Base-by-base conservation (phyloP, 805 yeast genomes). In the Schwanniomyces sp. region DNA sequence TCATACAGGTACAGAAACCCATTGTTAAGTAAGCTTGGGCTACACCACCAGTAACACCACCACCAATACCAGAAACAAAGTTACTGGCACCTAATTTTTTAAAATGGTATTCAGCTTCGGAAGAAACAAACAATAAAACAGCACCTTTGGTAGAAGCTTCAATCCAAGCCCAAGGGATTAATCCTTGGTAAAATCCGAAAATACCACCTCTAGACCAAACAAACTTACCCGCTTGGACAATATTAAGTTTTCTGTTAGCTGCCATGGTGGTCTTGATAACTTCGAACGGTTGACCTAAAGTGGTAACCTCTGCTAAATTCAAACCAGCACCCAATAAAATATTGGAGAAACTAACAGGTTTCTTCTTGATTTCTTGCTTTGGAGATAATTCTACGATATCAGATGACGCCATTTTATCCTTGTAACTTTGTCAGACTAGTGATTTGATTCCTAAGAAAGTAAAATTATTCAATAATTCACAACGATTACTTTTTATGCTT, bases 121-220 rank as follows among this genome's bases (percentile, higher is more conserved):
- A 84, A 40, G 96, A 86, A 29, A 91, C 97, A 60, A 94, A 94
- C 56, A 94, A 76, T 47, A 94, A 76, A 7, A 91, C 96, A 5
- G 98, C 97, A 66, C 99, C 99, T 69, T 94, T 94, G 32, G 99
- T 94, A n/a, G 96, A 88, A 8, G 97, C 99, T 70, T 92, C 99
- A 57, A 94, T 88, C 97, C 98, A 91, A 6, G 98, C 99, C 99
- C 99, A 94, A 41, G 99, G 99, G 54, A 92, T 91, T 64, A 94
- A 78, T 28, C 99, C 99, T 69, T 94, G 99, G 72, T 91, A 94
- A 73, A 91, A 94, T 0, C 98, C 99, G 26, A 81, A 64, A 14
- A 86, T 59, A 45, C 99, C 99, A 55, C 99, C 99, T 61, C 99
- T 83, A 12, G 94, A 79, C 94, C 96, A 90, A 52, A 94, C 91